phyloP scores from a whole-genome alignment of 2,329 filamentous ascomycete species.

The Albophoma yamanashiensis region DNA sequence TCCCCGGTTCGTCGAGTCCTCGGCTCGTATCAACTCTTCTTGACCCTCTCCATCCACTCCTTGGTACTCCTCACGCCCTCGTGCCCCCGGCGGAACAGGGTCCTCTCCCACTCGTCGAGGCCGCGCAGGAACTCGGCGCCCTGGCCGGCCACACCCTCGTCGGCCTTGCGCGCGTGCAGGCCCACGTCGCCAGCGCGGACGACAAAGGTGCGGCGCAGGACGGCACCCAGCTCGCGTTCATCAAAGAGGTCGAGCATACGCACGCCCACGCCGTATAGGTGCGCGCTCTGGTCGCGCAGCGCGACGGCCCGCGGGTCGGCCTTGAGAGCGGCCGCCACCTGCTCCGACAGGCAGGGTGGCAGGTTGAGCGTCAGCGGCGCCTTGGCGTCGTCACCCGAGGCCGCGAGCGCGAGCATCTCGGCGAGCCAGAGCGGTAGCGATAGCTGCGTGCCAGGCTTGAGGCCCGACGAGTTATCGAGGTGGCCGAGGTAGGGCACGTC shows the following conservation, averaged over 20 bases:
- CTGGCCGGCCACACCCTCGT: constrained; percentile 46
- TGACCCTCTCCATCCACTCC: constrained; percentile 56
- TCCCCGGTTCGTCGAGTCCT: not conserved
- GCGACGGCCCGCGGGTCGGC: constrained; percentile 83
- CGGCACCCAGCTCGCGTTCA: constrained; percentile 63
- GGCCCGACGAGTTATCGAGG: constrained; percentile 72
- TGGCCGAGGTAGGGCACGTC: constrained; percentile 81
- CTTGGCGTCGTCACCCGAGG: constrained; percentile 30
- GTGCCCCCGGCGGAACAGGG: constrained; percentile 62
- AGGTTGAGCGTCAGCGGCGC: constrained; percentile 73
- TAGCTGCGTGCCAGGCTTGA: constrained; percentile 72
- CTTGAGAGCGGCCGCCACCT: constrained; percentile 81
- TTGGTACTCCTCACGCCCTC: constrained; percentile 61
- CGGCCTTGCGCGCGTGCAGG: constrained; percentile 79
- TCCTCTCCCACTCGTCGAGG: constrained; percentile 81
- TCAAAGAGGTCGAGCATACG: constrained; percentile 87
- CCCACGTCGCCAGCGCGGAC: constrained; percentile 71
- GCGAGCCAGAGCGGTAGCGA: constrained; percentile 88
- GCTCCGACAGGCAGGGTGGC: constrained; percentile 62
- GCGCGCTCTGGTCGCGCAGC: constrained; percentile 68
- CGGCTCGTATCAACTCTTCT: constrained; percentile 17
- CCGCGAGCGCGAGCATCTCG: constrained; percentile 77
- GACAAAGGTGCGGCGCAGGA: constrained; percentile 71
- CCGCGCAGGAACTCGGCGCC: constrained; percentile 76
- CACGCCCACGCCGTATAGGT: constrained; percentile 81